Percentiles rank a stretch among this genome's conserved stretches.
Evolutionary conservation across 441 rosid species (phyloP).

Genomic region (Gossypium trilobum): DNA sequence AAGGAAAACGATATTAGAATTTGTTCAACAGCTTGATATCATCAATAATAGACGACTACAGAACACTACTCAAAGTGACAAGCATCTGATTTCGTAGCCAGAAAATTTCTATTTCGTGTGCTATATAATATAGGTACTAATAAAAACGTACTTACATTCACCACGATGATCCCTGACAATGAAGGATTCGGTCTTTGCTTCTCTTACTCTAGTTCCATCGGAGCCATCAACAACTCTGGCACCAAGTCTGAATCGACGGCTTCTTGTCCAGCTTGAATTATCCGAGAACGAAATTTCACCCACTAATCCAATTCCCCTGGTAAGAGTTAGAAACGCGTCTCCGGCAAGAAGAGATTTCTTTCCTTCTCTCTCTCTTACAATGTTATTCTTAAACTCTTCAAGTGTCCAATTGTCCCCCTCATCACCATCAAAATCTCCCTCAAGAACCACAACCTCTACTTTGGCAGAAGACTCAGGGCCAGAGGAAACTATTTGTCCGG

Average conservation of each 20-base stretch:
- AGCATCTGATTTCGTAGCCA: not conserved
- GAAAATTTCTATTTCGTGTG: not conserved
- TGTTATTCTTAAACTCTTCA: slow-evolving; percentile 70
- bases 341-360: slow-evolving; percentile 85
- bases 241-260: slow-evolving; percentile 90
- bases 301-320: slow-evolving; percentile 51
- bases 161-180: slow-evolving; percentile 97
- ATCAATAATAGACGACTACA: not conserved
- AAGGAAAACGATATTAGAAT: not conserved
- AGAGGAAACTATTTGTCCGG: slow-evolving; percentile 47
- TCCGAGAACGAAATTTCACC: slow-evolving; percentile 82
- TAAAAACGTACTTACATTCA: slow-evolving; percentile 59
- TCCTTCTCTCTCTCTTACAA: slow-evolving; percentile 89
- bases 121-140: not conserved
- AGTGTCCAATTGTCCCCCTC: slow-evolving; percentile 56
- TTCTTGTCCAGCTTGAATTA: slow-evolving; percentile 99
- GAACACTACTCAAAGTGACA: not conserved
- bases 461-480: slow-evolving; percentile 67
- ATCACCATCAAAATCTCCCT: slow-evolving; percentile 77
- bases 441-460: slow-evolving; percentile 81
- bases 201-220: slow-evolving; percentile 50
- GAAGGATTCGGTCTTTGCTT: slow-evolving; percentile 77
- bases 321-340: slow-evolving; percentile 52
- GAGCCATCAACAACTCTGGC: slow-evolving; percentile 59
- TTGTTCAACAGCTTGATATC: not conserved